Conservation (phyloP, 164 flowering plant genomes). For the Magnolia officinalis region DNA sequence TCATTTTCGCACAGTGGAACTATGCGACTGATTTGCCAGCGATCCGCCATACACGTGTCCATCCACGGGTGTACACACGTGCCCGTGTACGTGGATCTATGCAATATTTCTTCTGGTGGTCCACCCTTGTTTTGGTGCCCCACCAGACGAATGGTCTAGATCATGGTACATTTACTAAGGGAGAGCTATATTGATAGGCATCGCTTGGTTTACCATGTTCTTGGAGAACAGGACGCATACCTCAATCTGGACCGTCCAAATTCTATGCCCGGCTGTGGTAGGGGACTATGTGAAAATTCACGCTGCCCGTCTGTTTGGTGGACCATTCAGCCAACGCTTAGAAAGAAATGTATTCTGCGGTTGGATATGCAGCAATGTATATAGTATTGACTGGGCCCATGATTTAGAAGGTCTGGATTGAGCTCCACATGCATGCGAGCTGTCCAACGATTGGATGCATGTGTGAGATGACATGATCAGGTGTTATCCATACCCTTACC, state of each 20-base stretch:
- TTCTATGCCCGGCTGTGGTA: too few relatives aligned
- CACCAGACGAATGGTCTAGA: neutral
- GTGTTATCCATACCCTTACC: too few relatives aligned
- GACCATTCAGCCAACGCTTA: neutral
- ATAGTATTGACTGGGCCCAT: neutral
- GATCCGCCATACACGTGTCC: neutral
- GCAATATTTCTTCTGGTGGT: too few relatives aligned
- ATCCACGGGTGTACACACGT: too few relatives aligned
- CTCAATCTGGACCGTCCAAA: neutral
- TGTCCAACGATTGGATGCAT: neutral
- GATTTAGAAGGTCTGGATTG: neutral
- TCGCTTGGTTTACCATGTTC: too few relatives aligned
- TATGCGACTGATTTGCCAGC: neutral
- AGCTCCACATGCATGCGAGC: neutral
- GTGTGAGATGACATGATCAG: neutral
- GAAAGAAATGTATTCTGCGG: neutral
- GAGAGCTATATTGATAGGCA: too few relatives aligned
- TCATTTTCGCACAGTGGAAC: neutral
- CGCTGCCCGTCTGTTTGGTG: neutral
- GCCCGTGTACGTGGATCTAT: too few relatives aligned
- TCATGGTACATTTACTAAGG: neutral
- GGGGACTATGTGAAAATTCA: too few relatives aligned
- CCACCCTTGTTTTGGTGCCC: too few relatives aligned
- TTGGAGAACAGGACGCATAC: neutral
- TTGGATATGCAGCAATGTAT: neutral